phyloP scores from a whole-genome alignment of 2,329 filamentous ascomycete genomes.

The Scedosporium dehoogii region DNA sequence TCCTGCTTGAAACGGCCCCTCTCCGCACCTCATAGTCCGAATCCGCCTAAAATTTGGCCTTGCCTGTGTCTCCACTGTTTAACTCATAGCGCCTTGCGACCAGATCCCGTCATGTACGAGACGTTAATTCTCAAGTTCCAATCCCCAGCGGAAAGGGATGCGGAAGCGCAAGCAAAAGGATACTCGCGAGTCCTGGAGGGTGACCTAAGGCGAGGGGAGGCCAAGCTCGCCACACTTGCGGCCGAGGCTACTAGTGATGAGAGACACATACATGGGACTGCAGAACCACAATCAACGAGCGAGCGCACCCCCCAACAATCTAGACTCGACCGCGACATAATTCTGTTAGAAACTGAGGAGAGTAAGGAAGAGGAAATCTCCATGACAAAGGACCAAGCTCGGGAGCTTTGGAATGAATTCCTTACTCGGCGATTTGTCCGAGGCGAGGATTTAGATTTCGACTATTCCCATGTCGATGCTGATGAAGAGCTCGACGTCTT shows the following conservation, averaged over 20 bases:
- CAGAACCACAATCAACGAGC: not conserved
- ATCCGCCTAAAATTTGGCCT: not conserved
- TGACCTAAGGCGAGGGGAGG: slow-evolving; percentile 66
- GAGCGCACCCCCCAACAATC: not conserved
- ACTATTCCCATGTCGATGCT: slow-evolving; percentile 61
- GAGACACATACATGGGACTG: not conserved
- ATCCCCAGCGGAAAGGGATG: slow-evolving; percentile 60
- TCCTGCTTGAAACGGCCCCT: not conserved
- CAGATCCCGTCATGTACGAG: slow-evolving; percentile 75
- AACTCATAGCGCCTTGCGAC: not conserved
- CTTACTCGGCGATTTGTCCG: slow-evolving; percentile 65
- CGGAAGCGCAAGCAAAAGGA: slow-evolving; percentile 62
- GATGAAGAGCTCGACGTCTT: slow-evolving; percentile 61
- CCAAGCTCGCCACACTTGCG: slow-evolving; percentile 52
- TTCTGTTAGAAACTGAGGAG: not conserved
- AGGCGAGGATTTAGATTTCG: slow-evolving; percentile 69
- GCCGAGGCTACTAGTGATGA: slow-evolving; percentile 24
- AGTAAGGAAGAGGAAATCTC: not conserved
- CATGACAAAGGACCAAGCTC: slow-evolving; percentile 51
- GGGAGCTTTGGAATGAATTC: slow-evolving; percentile 59
- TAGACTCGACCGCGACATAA: not conserved
- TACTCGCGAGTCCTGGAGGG: slow-evolving; percentile 72
- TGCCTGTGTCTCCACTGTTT: not conserved
- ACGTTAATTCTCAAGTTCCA: slow-evolving; percentile 69
- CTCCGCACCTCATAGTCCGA: not conserved